A percentile compares a stretch with the other conserved stretches of the same genome.
Conservation (phyloP, 2,329 filamentous ascomycete genomes). For the Aspergillus latus region DNA sequence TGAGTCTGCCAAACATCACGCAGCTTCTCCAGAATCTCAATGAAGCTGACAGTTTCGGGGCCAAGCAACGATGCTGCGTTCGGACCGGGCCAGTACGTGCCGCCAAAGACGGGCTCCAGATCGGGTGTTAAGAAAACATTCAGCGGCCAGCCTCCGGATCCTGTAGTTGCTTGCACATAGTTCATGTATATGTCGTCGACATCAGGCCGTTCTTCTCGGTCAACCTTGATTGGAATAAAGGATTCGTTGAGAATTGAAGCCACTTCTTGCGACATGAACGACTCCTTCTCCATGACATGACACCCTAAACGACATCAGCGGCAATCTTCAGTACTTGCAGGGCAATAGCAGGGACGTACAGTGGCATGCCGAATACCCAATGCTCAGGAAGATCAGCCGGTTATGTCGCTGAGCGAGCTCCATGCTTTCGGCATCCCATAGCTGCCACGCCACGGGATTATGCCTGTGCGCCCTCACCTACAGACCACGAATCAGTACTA, state of each 20-base stretch:
- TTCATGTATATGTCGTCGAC: slow-evolving; percentile 98
- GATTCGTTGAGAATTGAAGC: slow-evolving; percentile 78
- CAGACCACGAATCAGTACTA: slow-evolving; percentile 17
- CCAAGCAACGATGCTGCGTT: slow-evolving; percentile 53
- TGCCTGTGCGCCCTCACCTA: slow-evolving; percentile 71
- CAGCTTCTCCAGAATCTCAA: slow-evolving; percentile 80
- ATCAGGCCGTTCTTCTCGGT: slow-evolving; percentile 90
- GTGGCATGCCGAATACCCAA: slow-evolving; percentile 93
- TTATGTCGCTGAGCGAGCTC: slow-evolving; percentile 76
- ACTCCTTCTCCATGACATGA: slow-evolving; percentile 90
- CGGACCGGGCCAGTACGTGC: slow-evolving; percentile 91
- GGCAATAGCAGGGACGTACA: slow-evolving; percentile 57
- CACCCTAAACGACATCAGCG: slow-evolving; percentile 57
- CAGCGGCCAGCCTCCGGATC: slow-evolving; percentile 87
- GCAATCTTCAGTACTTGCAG: neutral
- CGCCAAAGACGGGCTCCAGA: slow-evolving; percentile 90
- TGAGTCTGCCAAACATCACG: slow-evolving; percentile 74
- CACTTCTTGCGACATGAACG: slow-evolving; percentile 79
- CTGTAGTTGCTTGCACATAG: slow-evolving; percentile 91
- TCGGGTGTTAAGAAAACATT: slow-evolving; percentile 96
- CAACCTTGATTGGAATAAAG: slow-evolving; percentile 90
- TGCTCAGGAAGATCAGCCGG: slow-evolving; percentile 86
- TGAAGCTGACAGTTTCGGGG: slow-evolving; percentile 71
- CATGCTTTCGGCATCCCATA: slow-evolving; percentile 75
- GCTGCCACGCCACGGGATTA: slow-evolving; percentile 89